Conservation (phyloP, 768 basidiomycete genomes). For the Naganishia antarctica region DNA sequence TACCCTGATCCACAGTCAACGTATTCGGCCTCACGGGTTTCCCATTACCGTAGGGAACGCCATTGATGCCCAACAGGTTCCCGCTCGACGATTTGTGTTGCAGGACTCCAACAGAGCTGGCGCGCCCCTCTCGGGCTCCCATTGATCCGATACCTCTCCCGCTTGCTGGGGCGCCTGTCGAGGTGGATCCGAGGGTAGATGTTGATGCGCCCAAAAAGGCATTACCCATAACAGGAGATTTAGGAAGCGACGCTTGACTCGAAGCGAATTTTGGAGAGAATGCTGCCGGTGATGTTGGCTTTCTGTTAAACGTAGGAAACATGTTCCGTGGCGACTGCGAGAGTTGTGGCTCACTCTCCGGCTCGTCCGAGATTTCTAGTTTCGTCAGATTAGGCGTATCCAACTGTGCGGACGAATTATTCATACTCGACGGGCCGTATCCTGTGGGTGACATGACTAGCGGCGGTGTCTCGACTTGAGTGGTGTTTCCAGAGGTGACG, state of each 20-base stretch:
- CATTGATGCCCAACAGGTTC: conserved; percentile 14
- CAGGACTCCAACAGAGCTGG: conserved; percentile 9
- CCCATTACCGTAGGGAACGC: conserved; percentile 9
- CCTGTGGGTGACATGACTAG: conserved; percentile 7
- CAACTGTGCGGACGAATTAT: neutral
- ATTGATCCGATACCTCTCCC: neutral
- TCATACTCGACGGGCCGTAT: neutral
- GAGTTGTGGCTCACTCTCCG: neutral
- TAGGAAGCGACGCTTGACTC: neutral
- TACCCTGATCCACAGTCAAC: conserved; percentile 3
- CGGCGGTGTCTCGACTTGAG: conserved; percentile 13
- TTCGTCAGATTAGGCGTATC: neutral
- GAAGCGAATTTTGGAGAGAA: neutral
- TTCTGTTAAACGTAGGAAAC: neutral
- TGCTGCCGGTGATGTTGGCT: conserved; percentile 1
- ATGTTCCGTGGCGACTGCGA: neutral
- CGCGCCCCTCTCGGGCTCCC: conserved; percentile 10
- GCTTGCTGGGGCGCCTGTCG: conserved; percentile 4
- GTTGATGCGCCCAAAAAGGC: conserved; percentile 6
- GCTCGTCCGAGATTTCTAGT: neutral
- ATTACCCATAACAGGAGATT: conserved; percentile 9
- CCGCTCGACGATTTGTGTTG: neutral
- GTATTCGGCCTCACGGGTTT: conserved; percentile 11
- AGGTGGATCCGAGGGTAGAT: conserved; percentile 11
- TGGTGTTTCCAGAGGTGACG: conserved; percentile 4